phyloP scores from a whole-genome alignment of 352 stramenopile genomes.

The Globisporangium heterothallicum region DNA sequence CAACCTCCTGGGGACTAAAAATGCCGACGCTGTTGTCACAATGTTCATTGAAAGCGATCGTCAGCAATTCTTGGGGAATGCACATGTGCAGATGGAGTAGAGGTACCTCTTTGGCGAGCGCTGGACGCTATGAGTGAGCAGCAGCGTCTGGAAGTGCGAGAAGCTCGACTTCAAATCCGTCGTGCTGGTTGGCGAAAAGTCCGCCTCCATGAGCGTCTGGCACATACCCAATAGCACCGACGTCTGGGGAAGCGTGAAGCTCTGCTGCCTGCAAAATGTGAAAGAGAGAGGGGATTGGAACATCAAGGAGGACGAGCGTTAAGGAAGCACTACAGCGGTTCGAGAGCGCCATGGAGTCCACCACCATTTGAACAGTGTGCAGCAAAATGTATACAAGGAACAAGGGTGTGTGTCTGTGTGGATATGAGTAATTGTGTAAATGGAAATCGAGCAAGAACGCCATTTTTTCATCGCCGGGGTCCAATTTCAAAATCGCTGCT shows the following conservation, averaged over 20 bases:
- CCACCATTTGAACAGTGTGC: too few relatives aligned
- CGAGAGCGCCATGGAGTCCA: too few relatives aligned
- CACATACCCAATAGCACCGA: constrained; percentile 67
- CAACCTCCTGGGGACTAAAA: constrained; percentile 47
- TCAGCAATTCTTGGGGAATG: too few relatives aligned
- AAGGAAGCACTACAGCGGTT: neutral
- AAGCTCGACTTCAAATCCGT: constrained; percentile 53
- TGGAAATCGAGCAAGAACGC: constrained; percentile 47
- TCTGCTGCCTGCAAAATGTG: constrained; percentile 63
- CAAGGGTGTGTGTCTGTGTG: constrained; percentile 2
- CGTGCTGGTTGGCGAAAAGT: constrained; percentile 38
- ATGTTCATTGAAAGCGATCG: too few relatives aligned
- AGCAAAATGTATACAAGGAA: constrained; percentile 6
- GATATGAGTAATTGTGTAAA: constrained; percentile 73
- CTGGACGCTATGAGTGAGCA: constrained; percentile 65
- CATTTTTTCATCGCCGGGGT: constrained; percentile 30
- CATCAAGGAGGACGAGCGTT: constrained; percentile 1
- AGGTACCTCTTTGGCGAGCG: constrained; percentile 68
- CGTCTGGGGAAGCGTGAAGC: constrained; percentile 47
- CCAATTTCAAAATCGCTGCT: constrained; percentile 43
- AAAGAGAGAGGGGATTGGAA: constrained; percentile 10
- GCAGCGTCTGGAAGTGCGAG: constrained; percentile 45
- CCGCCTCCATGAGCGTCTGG: constrained; percentile 55
- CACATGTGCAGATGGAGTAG: too few relatives aligned
- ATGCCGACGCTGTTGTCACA: constrained; percentile 54